A percentile compares a stretch with the other conserved stretches of the same genome.
These are phyloP conservation scores for Thozetella sp. DNA, from an alignment of 495 filamentous ascomycete species.

Conservation along the genomic window DNA sequence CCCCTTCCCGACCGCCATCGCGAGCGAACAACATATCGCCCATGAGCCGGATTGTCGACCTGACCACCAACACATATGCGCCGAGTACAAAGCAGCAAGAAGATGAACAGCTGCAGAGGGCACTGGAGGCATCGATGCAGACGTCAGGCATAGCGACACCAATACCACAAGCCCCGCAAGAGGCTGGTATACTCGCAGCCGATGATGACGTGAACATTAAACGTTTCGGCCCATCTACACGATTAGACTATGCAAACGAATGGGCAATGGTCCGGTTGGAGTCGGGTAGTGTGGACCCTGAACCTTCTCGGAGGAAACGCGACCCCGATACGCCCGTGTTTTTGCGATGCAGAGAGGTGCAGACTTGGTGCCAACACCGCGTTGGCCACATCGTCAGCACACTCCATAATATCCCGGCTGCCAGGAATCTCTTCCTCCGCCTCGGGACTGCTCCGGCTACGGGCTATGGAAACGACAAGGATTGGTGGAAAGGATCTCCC, in stretches of 20 bases:
- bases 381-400: conserved; percentile 76
- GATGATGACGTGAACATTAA: conserved; percentile 25
- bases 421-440: conserved; percentile 72
- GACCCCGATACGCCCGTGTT: conserved; percentile 65
- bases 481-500: conserved; percentile 84
- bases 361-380: conserved; percentile 40
- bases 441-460: conserved; percentile 41
- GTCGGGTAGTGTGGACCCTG: conserved; percentile 18
- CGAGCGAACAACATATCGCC: conserved; percentile 56
- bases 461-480: conserved; percentile 68
- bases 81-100: conserved; percentile 24
- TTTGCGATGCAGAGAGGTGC: conserved; percentile 57
- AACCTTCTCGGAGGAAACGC: conserved; percentile 57
- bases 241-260: conserved; percentile 65
- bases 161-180: conserved; percentile 38
- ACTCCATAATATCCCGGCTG: conserved; percentile 80
- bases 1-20: conserved; percentile 73
- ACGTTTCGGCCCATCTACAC: conserved; percentile 74
- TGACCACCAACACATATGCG: conserved; percentile 26
- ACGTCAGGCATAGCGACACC: conserved; percentile 15
- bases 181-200: conserved; percentile 35
- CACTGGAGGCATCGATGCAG: conserved; percentile 24
- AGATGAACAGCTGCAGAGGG: conserved; percentile 38
- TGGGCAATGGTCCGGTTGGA: conserved; percentile 73
- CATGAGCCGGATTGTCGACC: conserved; percentile 38